Conservation (phyloP, 2,329 filamentous ascomycete species). For the Diaporthe destruens region DNA sequence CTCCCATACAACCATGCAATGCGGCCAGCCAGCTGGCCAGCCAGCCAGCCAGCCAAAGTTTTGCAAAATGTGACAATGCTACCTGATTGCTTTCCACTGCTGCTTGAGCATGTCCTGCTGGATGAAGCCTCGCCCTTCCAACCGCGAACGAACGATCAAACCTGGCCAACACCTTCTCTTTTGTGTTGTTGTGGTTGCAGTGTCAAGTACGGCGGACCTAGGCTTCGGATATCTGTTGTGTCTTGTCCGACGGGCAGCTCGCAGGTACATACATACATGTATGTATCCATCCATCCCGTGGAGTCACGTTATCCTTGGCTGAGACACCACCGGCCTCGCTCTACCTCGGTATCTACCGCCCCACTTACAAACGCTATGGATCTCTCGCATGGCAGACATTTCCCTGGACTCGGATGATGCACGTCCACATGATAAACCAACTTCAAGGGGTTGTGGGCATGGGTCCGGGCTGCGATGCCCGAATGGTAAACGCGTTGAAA, state of each 20-base stretch:
- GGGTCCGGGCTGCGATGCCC: too few relatives aligned
- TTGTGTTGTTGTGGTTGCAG: too few relatives aligned
- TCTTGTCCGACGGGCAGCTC: background rate
- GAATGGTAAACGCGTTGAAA: too few relatives aligned
- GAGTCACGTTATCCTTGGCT: background rate
- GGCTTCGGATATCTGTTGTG: too few relatives aligned
- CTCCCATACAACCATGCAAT: conserved; percentile 8
- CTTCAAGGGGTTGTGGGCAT: too few relatives aligned
- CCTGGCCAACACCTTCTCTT: background rate
- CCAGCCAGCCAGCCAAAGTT: background rate
- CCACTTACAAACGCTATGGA: too few relatives aligned
- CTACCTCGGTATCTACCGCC: background rate
- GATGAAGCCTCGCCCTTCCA: background rate
- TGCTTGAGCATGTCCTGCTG: background rate
- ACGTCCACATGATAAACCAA: too few relatives aligned
- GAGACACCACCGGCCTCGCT: background rate
- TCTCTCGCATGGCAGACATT: too few relatives aligned
- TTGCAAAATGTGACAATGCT: background rate
- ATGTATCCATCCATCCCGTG: background rate
- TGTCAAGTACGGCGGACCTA: too few relatives aligned
- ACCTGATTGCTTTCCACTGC: background rate
- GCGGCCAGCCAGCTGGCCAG: background rate
- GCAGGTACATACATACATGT: too few relatives aligned
- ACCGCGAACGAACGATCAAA: background rate
- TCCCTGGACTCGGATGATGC: too few relatives aligned